Evolutionary conservation across 1,284 basidiomycete species (phyloP), one percentile per base, ranked within the genome.

Genomic region (Rhodotorula mucilaginosa): DNA sequence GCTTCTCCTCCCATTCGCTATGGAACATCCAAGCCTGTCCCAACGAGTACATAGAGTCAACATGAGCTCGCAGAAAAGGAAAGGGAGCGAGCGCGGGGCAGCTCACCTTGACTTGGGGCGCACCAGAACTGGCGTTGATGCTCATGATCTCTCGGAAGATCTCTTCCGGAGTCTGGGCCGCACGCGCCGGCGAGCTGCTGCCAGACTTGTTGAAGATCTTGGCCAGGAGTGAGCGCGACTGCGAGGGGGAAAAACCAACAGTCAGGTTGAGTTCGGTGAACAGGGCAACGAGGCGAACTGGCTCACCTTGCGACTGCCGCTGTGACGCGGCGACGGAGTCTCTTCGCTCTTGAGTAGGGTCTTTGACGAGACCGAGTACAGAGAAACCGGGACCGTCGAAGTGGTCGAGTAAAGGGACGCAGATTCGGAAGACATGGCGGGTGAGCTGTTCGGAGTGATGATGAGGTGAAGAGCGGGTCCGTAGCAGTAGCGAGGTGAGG

Each of bases 71-170:
- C 39, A 13, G 12, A 44, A 44, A 4, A 3, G n/a, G 4, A 2
- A 12, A 44, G 34, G 52, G 5, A 47, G 12, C n/a, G 3, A 15
- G n/a, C 1, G 26, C 26, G 26, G 5, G 31, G 26, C 13, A 13
- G 26, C 66, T 48, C 23, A 68, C 70, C 57, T 71, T 67, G 21
- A 68, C 70, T 5, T 57, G 58, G 1, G 64, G 67, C 5, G 58
- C n/a, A 49, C 70, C 70, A 57, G 68, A 67, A 18, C 31, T 29
- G 19, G 70, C 70, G 67, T 71, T 68, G 26, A 71, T 49, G 8
- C 49, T 44, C 63, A 71, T 65, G 63, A 68, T 65, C 31, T 71
- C 48, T 26, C 58, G 39, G 46, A 71, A 62, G 15, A 59, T 39
- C 15, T 61, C 63, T 39, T 64, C 48, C 1, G 65, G 52, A 29